Percentiles rank a stretch among this genome's conserved stretches.
phyloP scores from a whole-genome alignment of 257 asterid genomes.

The Salvia rosmarinus region DNA sequence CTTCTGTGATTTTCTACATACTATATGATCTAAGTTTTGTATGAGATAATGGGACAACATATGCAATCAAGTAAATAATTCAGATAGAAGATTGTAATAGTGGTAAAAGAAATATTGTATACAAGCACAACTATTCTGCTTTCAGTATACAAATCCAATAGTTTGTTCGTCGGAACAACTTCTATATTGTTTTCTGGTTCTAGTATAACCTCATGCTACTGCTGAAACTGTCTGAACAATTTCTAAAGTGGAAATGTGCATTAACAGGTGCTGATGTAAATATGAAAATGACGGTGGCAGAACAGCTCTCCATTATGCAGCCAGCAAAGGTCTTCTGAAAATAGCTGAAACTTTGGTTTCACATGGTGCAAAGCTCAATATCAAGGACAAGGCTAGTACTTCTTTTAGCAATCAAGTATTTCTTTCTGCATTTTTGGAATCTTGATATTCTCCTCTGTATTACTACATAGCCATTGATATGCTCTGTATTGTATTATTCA shows the following conservation, averaged over 20 bases:
- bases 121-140: too few species aligned
- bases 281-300: constrained; percentile 79
- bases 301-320: constrained; percentile 96
- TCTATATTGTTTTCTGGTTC: not conserved
- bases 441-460: not conserved
- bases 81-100: too few species aligned
- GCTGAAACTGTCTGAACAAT: constrained; percentile 19
- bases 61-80: too few species aligned
- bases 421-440: constrained; percentile 9
- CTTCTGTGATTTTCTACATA: too few species aligned
- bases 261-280: constrained; percentile 86
- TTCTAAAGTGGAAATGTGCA: constrained; percentile 24
- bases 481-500: not conserved
- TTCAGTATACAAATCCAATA: too few species aligned
- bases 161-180: constrained; percentile 2
- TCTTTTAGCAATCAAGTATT: constrained; percentile 25
- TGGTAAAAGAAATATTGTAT: too few species aligned
- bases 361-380: constrained; percentile 77
- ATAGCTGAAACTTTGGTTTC: constrained; percentile 79
- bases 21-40: too few species aligned
- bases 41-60: too few species aligned
- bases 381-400: constrained; percentile 81
- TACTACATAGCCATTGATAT: not conserved
- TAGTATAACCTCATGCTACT: not conserved
- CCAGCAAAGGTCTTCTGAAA: constrained; percentile 84